Conservation (phyloP, 1,284 basidiomycete species). For the Sparassis latifolia region DNA sequence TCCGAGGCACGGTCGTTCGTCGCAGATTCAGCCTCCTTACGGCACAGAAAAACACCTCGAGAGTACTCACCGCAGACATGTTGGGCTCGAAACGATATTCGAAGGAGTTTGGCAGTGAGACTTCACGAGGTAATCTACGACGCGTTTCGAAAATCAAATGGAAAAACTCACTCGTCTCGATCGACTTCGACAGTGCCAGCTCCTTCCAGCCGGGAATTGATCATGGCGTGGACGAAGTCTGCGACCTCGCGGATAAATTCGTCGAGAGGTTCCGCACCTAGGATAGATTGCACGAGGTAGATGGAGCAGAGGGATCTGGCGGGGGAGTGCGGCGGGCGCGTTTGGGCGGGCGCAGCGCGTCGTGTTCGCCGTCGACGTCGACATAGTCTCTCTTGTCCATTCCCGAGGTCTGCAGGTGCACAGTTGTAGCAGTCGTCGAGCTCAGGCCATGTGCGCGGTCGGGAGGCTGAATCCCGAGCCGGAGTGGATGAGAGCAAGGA, state of each 20-base stretch:
- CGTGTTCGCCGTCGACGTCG: constrained; percentile 17
- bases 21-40: background rate
- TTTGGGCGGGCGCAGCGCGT: constrained; percentile 23
- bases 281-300: constrained; percentile 57
- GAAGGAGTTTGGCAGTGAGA: constrained; percentile 41
- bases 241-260: constrained; percentile 91
- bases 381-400: constrained; percentile 18
- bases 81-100: constrained; percentile 86
- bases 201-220: constrained; percentile 44
- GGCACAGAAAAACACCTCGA: no score
- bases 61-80: constrained; percentile 72
- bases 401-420: background rate
- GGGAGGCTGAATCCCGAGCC: no score
- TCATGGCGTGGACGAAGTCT: constrained; percentile 80
- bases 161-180: constrained; percentile 76
- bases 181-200: constrained; percentile 71
- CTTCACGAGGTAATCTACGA: constrained; percentile 17
- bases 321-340: constrained; percentile 24
- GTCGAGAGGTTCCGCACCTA: constrained; percentile 89
- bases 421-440: no score
- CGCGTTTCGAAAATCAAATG: constrained; percentile 1
- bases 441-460: no score
- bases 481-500: no score
- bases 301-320: constrained; percentile 4
- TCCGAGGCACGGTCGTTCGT: no score